Evolutionary conservation across 2,329 filamentous ascomycete genomes (phyloP).

Genomic region (Acrocalymma vagum): DNA sequence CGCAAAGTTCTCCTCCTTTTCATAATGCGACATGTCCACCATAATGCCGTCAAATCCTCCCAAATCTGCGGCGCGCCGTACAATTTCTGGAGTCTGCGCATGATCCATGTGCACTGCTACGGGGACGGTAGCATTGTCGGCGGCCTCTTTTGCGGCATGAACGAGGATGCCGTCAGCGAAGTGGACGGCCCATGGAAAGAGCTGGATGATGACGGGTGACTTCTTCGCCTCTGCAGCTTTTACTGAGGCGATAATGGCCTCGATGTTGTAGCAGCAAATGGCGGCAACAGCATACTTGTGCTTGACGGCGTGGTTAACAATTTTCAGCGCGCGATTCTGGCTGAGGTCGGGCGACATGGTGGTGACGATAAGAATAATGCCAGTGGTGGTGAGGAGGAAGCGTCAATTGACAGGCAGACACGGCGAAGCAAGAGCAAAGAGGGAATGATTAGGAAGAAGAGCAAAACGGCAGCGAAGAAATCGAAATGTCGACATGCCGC

Average conservation of each 20-base stretch:
- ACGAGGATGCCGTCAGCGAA: slow-evolving; percentile 64
- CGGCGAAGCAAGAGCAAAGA: too few relatives aligned
- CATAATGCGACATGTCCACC: slow-evolving; percentile 78
- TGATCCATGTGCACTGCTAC: slow-evolving; percentile 73
- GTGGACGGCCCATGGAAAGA: slow-evolving; percentile 77
- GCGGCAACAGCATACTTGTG: slow-evolving; percentile 67
- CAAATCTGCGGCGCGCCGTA: slow-evolving; percentile 65
- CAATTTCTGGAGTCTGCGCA: slow-evolving; percentile 69
- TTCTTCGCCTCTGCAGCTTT: slow-evolving; percentile 72
- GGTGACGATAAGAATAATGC: slow-evolving; percentile 51
- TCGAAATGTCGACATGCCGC: too few relatives aligned
- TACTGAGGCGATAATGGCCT: slow-evolving; percentile 74
- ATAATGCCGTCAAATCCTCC: slow-evolving; percentile 45
- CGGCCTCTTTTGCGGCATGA: slow-evolving; percentile 55
- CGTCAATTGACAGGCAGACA: too few relatives aligned
- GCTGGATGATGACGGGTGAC: slow-evolving; percentile 74
- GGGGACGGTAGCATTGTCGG: slow-evolving; percentile 58
- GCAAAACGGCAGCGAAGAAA: too few relatives aligned
- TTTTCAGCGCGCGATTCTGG: slow-evolving; percentile 48
- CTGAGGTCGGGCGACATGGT: slow-evolving; percentile 63
- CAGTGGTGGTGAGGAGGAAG: too few relatives aligned
- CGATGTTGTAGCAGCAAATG: slow-evolving; percentile 74
- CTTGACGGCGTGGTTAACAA: slow-evolving; percentile 64
- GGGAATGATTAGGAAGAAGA: too few relatives aligned
- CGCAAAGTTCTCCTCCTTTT: slow-evolving; percentile 73